Evolutionary conservation across 2,329 filamentous ascomycete genomes (phyloP), one percentile per base, ranked within the genome.

Genomic region (Xenoacremonium recifei): DNA sequence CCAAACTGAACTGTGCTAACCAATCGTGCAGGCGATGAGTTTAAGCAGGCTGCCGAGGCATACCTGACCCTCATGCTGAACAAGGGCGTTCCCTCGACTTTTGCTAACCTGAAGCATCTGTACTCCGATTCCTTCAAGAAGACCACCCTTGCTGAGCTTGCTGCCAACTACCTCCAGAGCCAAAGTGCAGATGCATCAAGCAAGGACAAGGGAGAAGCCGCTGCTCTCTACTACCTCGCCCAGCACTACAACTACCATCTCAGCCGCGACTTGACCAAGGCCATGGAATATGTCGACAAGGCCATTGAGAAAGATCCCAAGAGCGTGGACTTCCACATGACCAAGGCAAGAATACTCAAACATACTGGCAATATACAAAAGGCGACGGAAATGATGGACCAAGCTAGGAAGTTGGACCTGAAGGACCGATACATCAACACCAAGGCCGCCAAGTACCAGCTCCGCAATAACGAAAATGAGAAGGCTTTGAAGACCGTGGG

Each of bases 351-450:
- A 59, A 93, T 96, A 76, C 85, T 84, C 70, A 99, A 99, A 73
- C 90, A 99, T 65, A 75, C 79, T 37, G 93, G 92, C 18, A 83
- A 96, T 59, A 70, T 84, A 5, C 71, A 79, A 51, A 88, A 87
- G 66, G 93, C 95, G 2, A 81, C 91, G 1, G 85, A 90, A 58
- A 79, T 82, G 31, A 97, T 99, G 89, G 87, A 96, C 55, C 75
- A 85, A 51, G 93, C 93, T 2, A 83, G 93, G 39, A 78, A 82
- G 49, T 76, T 96, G 48, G 95, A 99, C 61, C 81, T 87, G 52
- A 89, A 85, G 68, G 93, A 99, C 62, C 84, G 93, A 33, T 95
- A 97, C 65, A 97, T 97, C 75, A 99, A 99, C 75, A 95, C 90
- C 50, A 99, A 99, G 71, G 86, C 90, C 37, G 91, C 92, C 45